Base-by-base conservation (phyloP, 257 asterid genomes). In the Capsicum pubescens region DNA sequence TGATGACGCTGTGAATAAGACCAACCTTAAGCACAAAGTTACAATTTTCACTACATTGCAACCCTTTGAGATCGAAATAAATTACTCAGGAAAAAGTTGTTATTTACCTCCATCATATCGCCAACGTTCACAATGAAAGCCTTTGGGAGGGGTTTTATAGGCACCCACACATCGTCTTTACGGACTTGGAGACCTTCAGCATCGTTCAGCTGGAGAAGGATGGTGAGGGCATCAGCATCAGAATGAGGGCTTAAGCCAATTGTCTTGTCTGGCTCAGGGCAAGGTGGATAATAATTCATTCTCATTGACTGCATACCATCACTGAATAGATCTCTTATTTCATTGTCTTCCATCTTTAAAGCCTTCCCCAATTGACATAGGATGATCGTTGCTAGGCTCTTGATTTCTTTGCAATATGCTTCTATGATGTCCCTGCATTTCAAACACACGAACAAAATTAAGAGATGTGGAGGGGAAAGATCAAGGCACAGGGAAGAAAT, bases 231-330 rank as follows among this genome's bases (percentile, higher is more conserved):
- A 84, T 56, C 95, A 7, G 91, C 89, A 60, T 92, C 95, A 1
- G 95, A 90, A 82, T 92, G 93, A 57, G 95, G 86, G 21, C 80
- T 85, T 54, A 92, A 84, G 55, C 93, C 95, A n/a, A 87, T 87
- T 11, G 88, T 88, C 14, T 4, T 54, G 17, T 90, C 88, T 10
- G 95, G 93, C 86, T 92, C 86, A 3, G 95, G 95, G 76, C 93
- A 92, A 12, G 91, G 91, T 14, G 93, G 92, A 88, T 90, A 90
- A 83, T 87, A 89, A 76, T 90, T 90, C 91, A 92, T 87, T 21
- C 92, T 69, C 86, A 88, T 89, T 13, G 88, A 61, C 68, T 92
- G 95, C 58, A 89, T 84, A 26, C 95, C 93, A 17, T 89, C 88
- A 3, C 46, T 19, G 72, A 92, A 89, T 2, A 86, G 71, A 35